Conservation (phyloP, 257 asterid species). For the Cinchona pubescens region DNA sequence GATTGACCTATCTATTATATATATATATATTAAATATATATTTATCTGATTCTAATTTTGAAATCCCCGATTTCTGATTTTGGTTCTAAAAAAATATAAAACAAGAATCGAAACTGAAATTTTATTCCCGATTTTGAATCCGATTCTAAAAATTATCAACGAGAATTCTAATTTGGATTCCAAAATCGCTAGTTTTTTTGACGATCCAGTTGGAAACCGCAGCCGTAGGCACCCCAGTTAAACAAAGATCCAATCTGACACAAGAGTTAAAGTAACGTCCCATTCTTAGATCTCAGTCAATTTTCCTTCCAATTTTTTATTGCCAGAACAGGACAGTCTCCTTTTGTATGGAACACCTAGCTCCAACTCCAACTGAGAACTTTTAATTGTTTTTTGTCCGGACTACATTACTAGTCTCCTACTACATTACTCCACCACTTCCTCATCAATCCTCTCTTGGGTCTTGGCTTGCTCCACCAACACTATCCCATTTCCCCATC, state of each 20-base stretch:
- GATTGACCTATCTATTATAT: too few relatives aligned
- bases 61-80: too few relatives aligned
- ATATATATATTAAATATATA: too few relatives aligned
- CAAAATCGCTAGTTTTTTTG: too few relatives aligned
- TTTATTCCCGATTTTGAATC: too few relatives aligned
- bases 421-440: neutral
- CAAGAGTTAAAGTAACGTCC: neutral
- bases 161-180: too few relatives aligned
- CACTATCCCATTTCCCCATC: neutral
- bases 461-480: neutral
- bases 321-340: neutral
- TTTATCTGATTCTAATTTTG: too few relatives aligned
- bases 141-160: too few relatives aligned
- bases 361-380: neutral
- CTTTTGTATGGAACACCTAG: neutral
- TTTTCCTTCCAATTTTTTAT: neutral
- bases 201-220: neutral
- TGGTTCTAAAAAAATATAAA: too few relatives aligned
- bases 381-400: neutral
- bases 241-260: neutral
- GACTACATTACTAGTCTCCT: too few relatives aligned
- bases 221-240: neutral
- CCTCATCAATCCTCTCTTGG: too few relatives aligned
- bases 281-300: neutral
- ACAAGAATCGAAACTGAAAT: too few relatives aligned